Evolutionary conservation across 345 rosid species (phyloP), one percentile per base, ranked within the genome.

Genomic region (Eutrema yunnanense): DNA sequence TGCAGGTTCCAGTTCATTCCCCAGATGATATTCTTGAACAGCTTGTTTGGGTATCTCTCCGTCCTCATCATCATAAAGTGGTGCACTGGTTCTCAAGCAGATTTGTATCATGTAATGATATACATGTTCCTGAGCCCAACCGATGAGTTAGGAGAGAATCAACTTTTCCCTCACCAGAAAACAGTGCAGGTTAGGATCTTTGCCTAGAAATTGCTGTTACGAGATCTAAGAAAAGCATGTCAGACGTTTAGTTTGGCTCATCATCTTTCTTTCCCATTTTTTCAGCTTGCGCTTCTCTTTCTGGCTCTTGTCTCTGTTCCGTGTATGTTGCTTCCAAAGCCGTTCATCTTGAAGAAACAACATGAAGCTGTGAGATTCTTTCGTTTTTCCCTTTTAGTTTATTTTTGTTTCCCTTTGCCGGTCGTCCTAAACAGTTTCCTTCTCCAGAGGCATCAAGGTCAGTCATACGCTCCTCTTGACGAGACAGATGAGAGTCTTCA

Each of bases 81-180:
- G 98, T 52, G 58, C 79, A 86, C 91, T 73, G 98, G 98, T 74
- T 95, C 99, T 53, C 83, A 92, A 84, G 96, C 96, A 58, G 99
- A 95, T 83, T 74, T 92, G 59, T 95, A 95, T 80, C 99, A 95
- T 47, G 59, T 88, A 49, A 80, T 90, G 96, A 92, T 95, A 27
- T 95, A 92, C 96, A 95, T 92, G 99, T 92, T 95, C 81, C 80
- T 95, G 68, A 90, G 97, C 81, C 99, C 98, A 61, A 88, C 90
- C 37, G 97, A 90, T 53, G 97, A 92, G 38, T 78, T 96, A 65
- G 97, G 96, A 58, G 98, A 92, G 79, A 96, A 96, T 81, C 84
- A 87, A 69, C 94, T 92, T 66, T 96, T 96, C 62, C 86, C 96
- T 22, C 68, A 84, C 65, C 98, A 92, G 79, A 86, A 85, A 57